These are phyloP conservation scores for Kingdonia uniflora DNA, from an alignment of 164 flowering plant genomes.

Conservation along the genomic window DNA sequence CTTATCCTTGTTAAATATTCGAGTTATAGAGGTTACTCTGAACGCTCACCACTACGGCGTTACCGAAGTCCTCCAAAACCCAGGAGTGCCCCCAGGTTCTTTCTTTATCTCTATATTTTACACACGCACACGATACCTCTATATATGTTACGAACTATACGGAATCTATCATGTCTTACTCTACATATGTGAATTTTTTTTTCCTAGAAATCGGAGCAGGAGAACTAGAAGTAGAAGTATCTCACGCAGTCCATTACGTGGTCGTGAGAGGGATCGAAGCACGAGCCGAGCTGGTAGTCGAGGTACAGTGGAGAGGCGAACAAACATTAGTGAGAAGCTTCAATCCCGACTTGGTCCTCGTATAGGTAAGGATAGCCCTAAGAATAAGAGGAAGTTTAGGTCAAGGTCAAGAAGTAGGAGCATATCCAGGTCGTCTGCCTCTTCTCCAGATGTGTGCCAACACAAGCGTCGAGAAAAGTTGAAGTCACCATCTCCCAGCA, in stretches of 20 bases:
- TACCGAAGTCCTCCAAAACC: constrained; percentile 50
- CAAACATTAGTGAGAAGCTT: constrained; percentile 36
- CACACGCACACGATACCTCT: too few relatives aligned
- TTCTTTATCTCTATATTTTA: neutral
- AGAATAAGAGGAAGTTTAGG: constrained; percentile 19
- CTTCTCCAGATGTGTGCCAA: constrained; percentile 18
- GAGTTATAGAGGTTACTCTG: constrained; percentile 43
- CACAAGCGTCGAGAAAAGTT: constrained; percentile 15
- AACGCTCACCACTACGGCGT: constrained; percentile 41
- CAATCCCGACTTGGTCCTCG: constrained; percentile 49
- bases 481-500: constrained; percentile 22
- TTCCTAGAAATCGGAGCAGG: constrained; percentile 26
- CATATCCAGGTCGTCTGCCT: constrained; percentile 30
- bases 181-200: too few relatives aligned
- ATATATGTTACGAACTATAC: too few relatives aligned
- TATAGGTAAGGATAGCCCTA: constrained; percentile 14
- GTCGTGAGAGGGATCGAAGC: constrained; percentile 25
- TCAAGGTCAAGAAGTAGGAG: constrained; percentile 31
- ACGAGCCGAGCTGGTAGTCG: constrained; percentile 30
- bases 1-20: constrained; percentile 29
- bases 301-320: constrained; percentile 29
- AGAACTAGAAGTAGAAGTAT: constrained; percentile 41
- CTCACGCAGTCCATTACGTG: constrained; percentile 40
- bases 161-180: too few relatives aligned
- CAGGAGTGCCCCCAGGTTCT: constrained; percentile 67